These are phyloP conservation scores for Phylloporus gajari DNA, from an alignment of 1,284 basidiomycete genomes.

Conservation along the genomic window DNA sequence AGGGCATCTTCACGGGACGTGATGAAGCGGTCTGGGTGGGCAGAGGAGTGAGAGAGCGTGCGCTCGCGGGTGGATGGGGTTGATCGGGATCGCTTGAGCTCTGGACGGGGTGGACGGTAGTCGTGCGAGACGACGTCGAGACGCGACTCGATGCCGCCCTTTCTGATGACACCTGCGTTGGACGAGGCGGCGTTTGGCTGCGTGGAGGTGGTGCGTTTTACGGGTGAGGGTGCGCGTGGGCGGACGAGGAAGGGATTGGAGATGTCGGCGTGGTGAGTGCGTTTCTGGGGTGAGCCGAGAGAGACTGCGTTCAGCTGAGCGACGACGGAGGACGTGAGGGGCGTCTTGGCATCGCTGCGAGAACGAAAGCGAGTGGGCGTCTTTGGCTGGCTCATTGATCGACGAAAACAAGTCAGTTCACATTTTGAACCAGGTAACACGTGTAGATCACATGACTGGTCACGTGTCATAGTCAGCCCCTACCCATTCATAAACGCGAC, in stretches of 20 bases:
- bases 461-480: slow-evolving; percentile 42
- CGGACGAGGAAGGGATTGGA: slow-evolving; percentile 71
- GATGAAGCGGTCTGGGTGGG: slow-evolving; percentile 78
- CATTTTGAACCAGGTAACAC: slow-evolving; percentile 25
- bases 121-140: slow-evolving; percentile 76
- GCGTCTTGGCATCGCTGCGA: slow-evolving; percentile 76
- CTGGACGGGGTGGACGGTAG: slow-evolving; percentile 65
- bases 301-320: slow-evolving; percentile 65
- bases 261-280: slow-evolving; percentile 53
- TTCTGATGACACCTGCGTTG: slow-evolving; percentile 75
- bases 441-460: slow-evolving; percentile 32
- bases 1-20: slow-evolving; percentile 72
- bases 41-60: slow-evolving; percentile 45
- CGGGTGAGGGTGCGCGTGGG: slow-evolving; percentile 69
- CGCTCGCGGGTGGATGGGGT: slow-evolving; percentile 63
- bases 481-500: slow-evolving; percentile 20
- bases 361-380: slow-evolving; percentile 74
- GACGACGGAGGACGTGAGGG: slow-evolving; percentile 73
- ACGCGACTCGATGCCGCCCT: slow-evolving; percentile 79
- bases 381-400: slow-evolving; percentile 54
- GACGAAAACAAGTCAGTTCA: not conserved
- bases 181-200: slow-evolving; percentile 54
- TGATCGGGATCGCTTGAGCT: slow-evolving; percentile 77
- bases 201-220: slow-evolving; percentile 66
- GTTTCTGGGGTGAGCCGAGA: slow-evolving; percentile 57